Base-by-base conservation (phyloP, 768 basidiomycete genomes). In the Xerocomellus chrysenteron region DNA sequence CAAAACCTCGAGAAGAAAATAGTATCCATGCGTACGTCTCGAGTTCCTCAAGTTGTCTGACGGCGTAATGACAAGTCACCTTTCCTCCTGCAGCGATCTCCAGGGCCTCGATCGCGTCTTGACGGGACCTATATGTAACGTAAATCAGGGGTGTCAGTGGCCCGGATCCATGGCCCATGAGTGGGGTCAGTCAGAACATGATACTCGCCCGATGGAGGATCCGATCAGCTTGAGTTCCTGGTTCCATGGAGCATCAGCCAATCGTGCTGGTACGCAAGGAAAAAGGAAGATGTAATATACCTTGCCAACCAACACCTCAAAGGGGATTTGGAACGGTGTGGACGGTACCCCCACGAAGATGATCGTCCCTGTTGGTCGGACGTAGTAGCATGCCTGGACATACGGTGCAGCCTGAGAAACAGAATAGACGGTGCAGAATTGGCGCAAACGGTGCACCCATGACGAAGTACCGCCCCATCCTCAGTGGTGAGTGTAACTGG, bases 91-190 rank as follows among this genome's bases (percentile, higher is more conserved):
- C 75, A 14, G 77, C 80, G 43, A 80, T 63, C 17, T 74, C 70
- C 45, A 82, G 62, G 2, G 81, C 78, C 61, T 82, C 79, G 52
- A 75, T 65, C 14, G 76, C 75, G 58, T 82, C 81, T 55, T 80
- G 78, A 11, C 75, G 65, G 57, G 73, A 69, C 13, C 78, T 75
- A 33, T 28, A 12, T 4, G 21, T 48, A 16, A 51, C 33, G 10
- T 0, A 36, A 17, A 9, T 12, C 2, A 48, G 19, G 4, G 14
- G 28, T 17, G n/a, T 63, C 19, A 57, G 39, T 26, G 11, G 19
- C 0, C 16, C 3, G 9, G 14, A n/a, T 44, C 24, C 40, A 21
- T 28, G 7, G 26, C 11, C 37, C 28, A 19, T 4, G 35, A 3
- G 1, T 24, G 37, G 4, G 17, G 11, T 36, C 16, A 37, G 24